phyloP scores from a whole-genome alignment of 2,329 filamentous ascomycete genomes.

The Diaporthe ampelina region DNA sequence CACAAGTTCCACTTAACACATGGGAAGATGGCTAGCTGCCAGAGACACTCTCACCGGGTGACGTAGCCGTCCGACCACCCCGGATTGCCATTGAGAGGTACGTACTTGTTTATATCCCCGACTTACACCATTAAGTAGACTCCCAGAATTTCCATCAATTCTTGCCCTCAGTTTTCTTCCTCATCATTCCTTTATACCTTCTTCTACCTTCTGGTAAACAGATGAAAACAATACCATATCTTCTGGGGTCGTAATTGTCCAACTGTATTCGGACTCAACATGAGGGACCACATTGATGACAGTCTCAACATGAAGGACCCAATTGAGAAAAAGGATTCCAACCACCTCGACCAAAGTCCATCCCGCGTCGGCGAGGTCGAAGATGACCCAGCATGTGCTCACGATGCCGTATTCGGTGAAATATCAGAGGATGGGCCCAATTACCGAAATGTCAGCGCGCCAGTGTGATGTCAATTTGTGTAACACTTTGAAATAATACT shows the following conservation, averaged over 20 bases:
- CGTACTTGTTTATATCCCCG: not conserved
- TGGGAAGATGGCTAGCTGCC: not conserved
- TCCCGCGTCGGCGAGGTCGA: conserved; percentile 3
- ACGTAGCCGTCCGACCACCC: conserved; percentile 6
- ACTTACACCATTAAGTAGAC: not conserved
- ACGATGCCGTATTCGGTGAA: conserved; percentile 12
- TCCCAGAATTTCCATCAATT: not conserved
- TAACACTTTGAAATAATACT: not conserved
- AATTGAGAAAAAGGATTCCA: not conserved
- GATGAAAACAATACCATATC: not conserved
- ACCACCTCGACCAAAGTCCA: not conserved
- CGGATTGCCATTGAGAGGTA: not conserved
- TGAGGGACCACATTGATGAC: not conserved
- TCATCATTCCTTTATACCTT: not conserved
- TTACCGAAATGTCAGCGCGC: not conserved
- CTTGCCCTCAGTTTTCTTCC: not conserved
- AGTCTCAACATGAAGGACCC: conserved; percentile 2
- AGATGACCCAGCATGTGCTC: not conserved
- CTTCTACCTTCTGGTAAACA: not conserved
- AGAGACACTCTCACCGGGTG: not conserved
- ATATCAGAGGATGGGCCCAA: conserved; percentile 2
- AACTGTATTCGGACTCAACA: not conserved
- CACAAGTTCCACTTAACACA: not conserved
- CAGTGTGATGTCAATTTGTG: not conserved
- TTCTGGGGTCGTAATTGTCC: not conserved